Conservation (phyloP, 2,329 filamentous ascomycete genomes). For the Claviceps spartinae region DNA sequence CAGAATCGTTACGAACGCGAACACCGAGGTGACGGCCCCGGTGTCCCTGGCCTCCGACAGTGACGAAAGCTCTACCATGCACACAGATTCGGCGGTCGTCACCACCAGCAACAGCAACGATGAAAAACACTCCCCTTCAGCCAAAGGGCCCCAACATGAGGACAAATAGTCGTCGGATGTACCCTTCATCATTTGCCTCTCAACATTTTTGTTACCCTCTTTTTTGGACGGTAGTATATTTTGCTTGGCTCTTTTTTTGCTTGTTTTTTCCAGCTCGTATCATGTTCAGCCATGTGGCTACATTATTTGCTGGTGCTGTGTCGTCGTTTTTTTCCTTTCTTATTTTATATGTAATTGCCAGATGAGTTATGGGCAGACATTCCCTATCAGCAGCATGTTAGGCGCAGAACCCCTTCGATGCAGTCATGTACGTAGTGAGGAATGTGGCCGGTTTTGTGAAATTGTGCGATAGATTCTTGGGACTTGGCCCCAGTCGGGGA, state of each 20-base stretch:
- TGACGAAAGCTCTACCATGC: conserved; percentile 42
- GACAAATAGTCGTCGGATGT: conserved; percentile 11
- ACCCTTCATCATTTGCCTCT: not conserved
- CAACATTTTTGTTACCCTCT: not conserved
- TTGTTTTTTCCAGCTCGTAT: conserved; percentile 5
- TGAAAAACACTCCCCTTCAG: conserved; percentile 34
- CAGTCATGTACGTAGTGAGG: conserved; percentile 2
- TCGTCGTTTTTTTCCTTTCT: conserved; percentile 7
- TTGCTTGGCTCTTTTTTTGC: conserved; percentile 6
- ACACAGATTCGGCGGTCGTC: conserved; percentile 33
- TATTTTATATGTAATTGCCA: conserved; percentile 6
- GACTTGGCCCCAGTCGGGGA: not conserved
- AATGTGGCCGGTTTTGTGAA: conserved; percentile 16
- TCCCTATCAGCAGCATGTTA: conserved; percentile 22
- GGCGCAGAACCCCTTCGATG: conserved; percentile 13
- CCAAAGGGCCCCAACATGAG: conserved; percentile 27
- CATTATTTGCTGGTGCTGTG: conserved; percentile 4
- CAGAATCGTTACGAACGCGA: conserved; percentile 27
- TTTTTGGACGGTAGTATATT: conserved; percentile 7
- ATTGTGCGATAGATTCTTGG: conserved; percentile 27
- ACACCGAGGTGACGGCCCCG: conserved; percentile 24
- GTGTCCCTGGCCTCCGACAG: conserved; percentile 32
- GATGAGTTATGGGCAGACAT: conserved; percentile 11
- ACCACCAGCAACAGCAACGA: conserved; percentile 21
- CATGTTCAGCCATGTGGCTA: conserved; percentile 8